Evolutionary conservation across 352 stramenopile genomes (phyloP), one percentile per base, ranked within the genome.

Genomic region (Phytophthora multivora): DNA sequence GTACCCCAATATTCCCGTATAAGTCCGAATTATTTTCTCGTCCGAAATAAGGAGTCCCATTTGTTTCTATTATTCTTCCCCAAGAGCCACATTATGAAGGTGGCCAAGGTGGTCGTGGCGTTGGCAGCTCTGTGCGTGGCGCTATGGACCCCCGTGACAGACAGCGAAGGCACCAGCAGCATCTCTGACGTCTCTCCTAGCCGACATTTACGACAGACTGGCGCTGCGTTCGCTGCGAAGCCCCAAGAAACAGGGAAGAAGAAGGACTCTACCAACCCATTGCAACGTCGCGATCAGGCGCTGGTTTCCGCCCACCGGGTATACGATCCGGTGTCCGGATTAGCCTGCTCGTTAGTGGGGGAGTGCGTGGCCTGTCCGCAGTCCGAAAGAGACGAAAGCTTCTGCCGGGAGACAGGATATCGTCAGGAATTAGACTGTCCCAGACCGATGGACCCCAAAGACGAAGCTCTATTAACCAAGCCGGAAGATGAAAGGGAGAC

Each of bases 351-450:
- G 13, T 50, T 86, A 5, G 58, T 86, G 31, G 74, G 77, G 26
- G 68, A 83, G 12, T 92, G 83, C 51, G 56, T 82, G 49, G 40
- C 70, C n/a, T 92, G 83, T 48, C 65, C 75, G 8, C 51, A 72
- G 16, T 83, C 73, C 7, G 83, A 92, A 60, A 82, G 78, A 58
- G 80, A 89, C 61, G 82, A 89, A 66, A 65, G 51, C 16, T 88
- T 77, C 43, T 94, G 86, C 50, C 73, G 79, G 9, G 79, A 90
- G 45, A 91, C 78, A 2, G 81, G 83, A 4, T 78, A 86, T 49
- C 78, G 79, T 0, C 81, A 92, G 66, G 86, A 94, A 42, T 56
- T 94, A 30, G 69, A 74, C 13, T 94, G 83, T 39, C 74, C 74
- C 46, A 67, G 50, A 9, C 10, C 55, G 12, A 52, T 67, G 18